phyloP scores from a whole-genome alignment of 495 filamentous ascomycete species.

The Coniosporium apollinis region DNA sequence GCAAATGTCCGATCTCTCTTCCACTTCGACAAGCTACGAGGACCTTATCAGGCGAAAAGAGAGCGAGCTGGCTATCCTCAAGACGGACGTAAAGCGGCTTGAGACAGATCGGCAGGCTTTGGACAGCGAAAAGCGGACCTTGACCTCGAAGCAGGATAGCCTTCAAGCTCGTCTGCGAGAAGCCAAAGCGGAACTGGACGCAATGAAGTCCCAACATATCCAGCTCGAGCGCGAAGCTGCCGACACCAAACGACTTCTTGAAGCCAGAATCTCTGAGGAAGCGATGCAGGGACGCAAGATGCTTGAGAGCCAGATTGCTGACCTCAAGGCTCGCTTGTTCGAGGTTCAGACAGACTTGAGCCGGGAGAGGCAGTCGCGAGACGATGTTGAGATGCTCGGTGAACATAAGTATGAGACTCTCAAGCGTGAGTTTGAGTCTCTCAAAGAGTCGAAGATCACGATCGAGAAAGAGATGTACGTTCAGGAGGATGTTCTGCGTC shows the following conservation, averaged over 20 bases:
- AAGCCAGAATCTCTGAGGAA: conserved; percentile 80
- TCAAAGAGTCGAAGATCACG: conserved; percentile 89
- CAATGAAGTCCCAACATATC: conserved; percentile 63
- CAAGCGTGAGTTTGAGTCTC: conserved; percentile 66
- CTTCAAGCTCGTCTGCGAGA: conserved; percentile 63
- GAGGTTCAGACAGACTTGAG: conserved; percentile 77
- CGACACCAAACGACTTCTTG: conserved; percentile 71
- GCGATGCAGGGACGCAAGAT: conserved; percentile 77
- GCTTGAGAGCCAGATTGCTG: conserved; percentile 71
- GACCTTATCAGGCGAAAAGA: conserved; percentile 86
- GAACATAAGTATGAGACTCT: conserved; percentile 74
- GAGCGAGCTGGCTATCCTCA: conserved; percentile 73
- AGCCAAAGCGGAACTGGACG: conserved; percentile 73
- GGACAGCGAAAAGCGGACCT: conserved; percentile 53
- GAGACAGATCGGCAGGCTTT: conserved; percentile 60
- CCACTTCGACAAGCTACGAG: conserved; percentile 86
- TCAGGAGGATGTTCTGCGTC: conserved; percentile 87
- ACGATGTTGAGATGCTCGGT: conserved; percentile 81
- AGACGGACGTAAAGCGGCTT: conserved; percentile 62
- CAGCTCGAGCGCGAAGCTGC: conserved; percentile 79
- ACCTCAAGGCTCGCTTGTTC: conserved; percentile 72
- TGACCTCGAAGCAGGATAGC: conserved; percentile 62
- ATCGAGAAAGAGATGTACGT: conserved; percentile 98
- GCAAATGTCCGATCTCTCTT: conserved; percentile 72
- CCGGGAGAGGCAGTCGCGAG: conserved; percentile 83